Percentiles rank a stretch among this genome's conserved stretches.
These are phyloP conservation scores for Scenedesmus sp. DNA, from an alignment of 163 green algal genomes.

Conservation along the genomic window DNA sequence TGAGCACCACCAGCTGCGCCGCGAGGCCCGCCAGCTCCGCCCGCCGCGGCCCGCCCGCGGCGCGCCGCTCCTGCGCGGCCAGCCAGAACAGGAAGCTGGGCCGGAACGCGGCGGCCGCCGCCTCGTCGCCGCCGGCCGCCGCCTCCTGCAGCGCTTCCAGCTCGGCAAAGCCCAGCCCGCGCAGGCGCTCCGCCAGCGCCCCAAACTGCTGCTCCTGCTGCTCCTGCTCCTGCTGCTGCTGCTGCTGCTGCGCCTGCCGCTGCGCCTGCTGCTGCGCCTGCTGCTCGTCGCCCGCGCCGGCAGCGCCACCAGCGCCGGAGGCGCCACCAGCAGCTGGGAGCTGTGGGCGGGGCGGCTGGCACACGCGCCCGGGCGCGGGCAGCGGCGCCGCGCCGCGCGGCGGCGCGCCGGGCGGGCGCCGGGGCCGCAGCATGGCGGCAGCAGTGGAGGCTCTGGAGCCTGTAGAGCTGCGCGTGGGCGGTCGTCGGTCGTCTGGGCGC, in stretches of 20 bases:
- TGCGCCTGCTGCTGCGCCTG: background rate
- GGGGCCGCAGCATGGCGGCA: too few species aligned
- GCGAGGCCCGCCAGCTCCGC: constrained; percentile 15
- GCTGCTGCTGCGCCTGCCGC: background rate
- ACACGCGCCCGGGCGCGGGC: too few species aligned
- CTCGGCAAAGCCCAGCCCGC: background rate
- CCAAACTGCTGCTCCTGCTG: constrained; percentile 9
- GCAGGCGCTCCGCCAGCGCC: background rate
- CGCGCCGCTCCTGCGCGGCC: constrained; percentile 7
- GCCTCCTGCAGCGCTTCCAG: constrained; percentile 17
- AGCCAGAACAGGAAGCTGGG: constrained; percentile 42
- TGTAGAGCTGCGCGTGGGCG: too few species aligned
- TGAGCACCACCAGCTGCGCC: constrained; percentile 26
- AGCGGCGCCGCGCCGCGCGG: too few species aligned
- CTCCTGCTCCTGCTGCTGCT: constrained; percentile 4
- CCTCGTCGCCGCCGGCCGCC: background rate
- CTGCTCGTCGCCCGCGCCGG: background rate
- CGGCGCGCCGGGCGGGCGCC: too few species aligned
- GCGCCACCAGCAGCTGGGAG: too few species aligned
- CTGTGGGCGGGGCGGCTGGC: too few species aligned
- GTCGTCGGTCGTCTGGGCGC: too few species aligned
- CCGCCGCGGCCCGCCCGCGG: background rate
- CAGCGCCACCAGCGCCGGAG: too few species aligned
- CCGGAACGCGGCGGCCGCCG: background rate
- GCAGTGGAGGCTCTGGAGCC: too few species aligned